A percentile compares a stretch with the other conserved stretches of the same genome.
phyloP scores from a whole-genome alignment of 108 stramenopile genomes.

The Stephanodiscus triporus region DNA sequence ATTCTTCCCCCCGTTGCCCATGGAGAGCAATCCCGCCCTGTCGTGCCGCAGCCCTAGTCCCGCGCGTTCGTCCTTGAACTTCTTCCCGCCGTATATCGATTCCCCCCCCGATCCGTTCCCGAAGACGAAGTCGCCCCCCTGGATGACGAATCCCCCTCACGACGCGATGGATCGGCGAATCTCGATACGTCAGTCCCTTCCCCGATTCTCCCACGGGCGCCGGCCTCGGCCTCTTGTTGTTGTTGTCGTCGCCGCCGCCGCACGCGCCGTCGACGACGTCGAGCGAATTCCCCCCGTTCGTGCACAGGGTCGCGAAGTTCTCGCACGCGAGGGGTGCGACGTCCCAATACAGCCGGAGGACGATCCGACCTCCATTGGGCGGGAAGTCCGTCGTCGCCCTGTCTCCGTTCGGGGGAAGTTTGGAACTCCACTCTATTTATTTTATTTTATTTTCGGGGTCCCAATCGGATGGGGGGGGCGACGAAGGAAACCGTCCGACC shows the following conservation, averaged over 20 bases:
- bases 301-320: slow-evolving; percentile 86
- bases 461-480: no score
- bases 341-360: slow-evolving; percentile 79
- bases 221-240: slow-evolving; percentile 51
- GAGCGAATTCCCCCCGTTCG: slow-evolving; percentile 56
- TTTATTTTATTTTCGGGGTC: slow-evolving; percentile 16
- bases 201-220: slow-evolving; percentile 80
- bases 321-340: slow-evolving; percentile 86
- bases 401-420: slow-evolving; percentile 14
- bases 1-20: slow-evolving; percentile 96
- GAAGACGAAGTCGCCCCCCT: slow-evolving; percentile 96
- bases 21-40: slow-evolving; percentile 79
- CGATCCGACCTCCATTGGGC: slow-evolving; percentile 58
- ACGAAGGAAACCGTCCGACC: no score
- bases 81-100: slow-evolving; percentile 86
- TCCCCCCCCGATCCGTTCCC: slow-evolving; percentile 97
- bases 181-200: slow-evolving; percentile 78
- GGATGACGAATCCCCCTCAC: slow-evolving; percentile 83
- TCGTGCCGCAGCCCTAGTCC: slow-evolving; percentile 86
- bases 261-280: slow-evolving; percentile 1
- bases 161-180: slow-evolving; percentile 79
- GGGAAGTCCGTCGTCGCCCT: slow-evolving; percentile 24
- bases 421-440: slow-evolving; percentile 36
- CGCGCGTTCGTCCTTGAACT: slow-evolving; percentile 92
- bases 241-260: no score